Conservation (phyloP, 1,284 basidiomycete species). For the Marasmius tenuissimus region DNA sequence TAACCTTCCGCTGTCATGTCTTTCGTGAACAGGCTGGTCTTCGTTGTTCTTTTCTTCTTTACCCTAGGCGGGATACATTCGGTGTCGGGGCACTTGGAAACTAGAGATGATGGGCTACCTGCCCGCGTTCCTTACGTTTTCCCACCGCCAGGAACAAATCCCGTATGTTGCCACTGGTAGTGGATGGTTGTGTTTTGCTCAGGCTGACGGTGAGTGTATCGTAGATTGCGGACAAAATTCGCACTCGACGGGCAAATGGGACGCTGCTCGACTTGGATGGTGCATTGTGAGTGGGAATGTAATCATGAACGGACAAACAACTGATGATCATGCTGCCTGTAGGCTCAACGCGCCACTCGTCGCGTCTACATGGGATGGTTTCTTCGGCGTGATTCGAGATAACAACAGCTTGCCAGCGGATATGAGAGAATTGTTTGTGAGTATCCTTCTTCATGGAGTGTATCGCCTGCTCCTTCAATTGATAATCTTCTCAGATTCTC, state of each 20-base stretch:
- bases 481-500: constrained; percentile 20
- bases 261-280: constrained; percentile 34
- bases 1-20: too few relatives aligned
- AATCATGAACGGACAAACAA: neutral
- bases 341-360: constrained; percentile 34
- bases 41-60: too few relatives aligned
- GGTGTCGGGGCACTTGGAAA: too few relatives aligned
- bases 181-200: neutral
- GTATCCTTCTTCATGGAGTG: constrained; percentile 3
- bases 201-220: neutral
- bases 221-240: constrained; percentile 34
- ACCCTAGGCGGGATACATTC: too few relatives aligned
- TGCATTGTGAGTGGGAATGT: constrained; percentile 23
- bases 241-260: constrained; percentile 28
- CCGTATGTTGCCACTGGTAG: constrained; percentile 17
- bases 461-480: neutral
- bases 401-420: constrained; percentile 29
- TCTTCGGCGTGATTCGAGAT: constrained; percentile 30
- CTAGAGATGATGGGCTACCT: constrained; percentile 30
- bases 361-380: constrained; percentile 30
- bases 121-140: constrained; percentile 36
- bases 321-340: neutral
- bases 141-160: constrained; percentile 32
- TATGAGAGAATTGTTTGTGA: constrained; percentile 31
- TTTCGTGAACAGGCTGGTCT: too few relatives aligned